Evolutionary conservation across 2,329 filamentous ascomycete species (phyloP).

Genomic region (Phaeoacremonium minimum): DNA sequence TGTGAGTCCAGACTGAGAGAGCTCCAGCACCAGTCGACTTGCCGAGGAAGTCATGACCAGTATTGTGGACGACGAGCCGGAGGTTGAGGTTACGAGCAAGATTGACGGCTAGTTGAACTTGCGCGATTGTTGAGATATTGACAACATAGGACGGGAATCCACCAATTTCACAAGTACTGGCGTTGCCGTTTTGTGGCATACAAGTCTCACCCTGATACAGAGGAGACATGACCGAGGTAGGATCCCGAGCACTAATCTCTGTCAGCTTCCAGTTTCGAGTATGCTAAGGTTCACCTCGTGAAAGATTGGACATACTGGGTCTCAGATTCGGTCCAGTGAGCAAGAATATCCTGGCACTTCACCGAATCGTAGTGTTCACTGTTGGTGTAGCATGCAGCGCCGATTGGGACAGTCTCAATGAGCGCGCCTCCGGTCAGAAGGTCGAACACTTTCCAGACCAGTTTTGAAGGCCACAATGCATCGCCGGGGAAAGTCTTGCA

Average conservation of each 20-base stretch:
- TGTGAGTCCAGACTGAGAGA: slow-evolving; percentile 32
- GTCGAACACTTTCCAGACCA: slow-evolving; percentile 21
- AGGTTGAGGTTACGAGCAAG: slow-evolving; percentile 40
- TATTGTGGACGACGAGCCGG: slow-evolving; percentile 46
- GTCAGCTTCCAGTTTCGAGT: not conserved
- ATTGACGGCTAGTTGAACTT: slow-evolving; percentile 42
- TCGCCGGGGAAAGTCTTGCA: slow-evolving; percentile 31
- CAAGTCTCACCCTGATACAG: slow-evolving; percentile 22
- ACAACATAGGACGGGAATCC: slow-evolving; percentile 37
- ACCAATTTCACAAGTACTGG: slow-evolving; percentile 29
- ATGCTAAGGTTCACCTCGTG: not conserved
- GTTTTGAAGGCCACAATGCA: slow-evolving; percentile 17
- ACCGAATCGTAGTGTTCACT: slow-evolving; percentile 18
- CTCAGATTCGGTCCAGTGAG: slow-evolving; percentile 19
- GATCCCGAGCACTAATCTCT: slow-evolving; percentile 3
- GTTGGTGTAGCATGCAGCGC: slow-evolving; percentile 23
- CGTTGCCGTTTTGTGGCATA: slow-evolving; percentile 16
- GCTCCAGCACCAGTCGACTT: slow-evolving; percentile 34
- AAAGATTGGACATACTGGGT: slow-evolving; percentile 12
- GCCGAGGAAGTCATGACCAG: slow-evolving; percentile 45
- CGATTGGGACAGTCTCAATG: slow-evolving; percentile 25
- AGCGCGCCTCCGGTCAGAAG: slow-evolving; percentile 20
- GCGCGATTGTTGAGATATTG: slow-evolving; percentile 30
- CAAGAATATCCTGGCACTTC: slow-evolving; percentile 17
- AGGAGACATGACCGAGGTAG: slow-evolving; percentile 7